phyloP scores from a whole-genome alignment of 2,329 filamentous ascomycete genomes.

The Dactylonectria macrodidyma region DNA sequence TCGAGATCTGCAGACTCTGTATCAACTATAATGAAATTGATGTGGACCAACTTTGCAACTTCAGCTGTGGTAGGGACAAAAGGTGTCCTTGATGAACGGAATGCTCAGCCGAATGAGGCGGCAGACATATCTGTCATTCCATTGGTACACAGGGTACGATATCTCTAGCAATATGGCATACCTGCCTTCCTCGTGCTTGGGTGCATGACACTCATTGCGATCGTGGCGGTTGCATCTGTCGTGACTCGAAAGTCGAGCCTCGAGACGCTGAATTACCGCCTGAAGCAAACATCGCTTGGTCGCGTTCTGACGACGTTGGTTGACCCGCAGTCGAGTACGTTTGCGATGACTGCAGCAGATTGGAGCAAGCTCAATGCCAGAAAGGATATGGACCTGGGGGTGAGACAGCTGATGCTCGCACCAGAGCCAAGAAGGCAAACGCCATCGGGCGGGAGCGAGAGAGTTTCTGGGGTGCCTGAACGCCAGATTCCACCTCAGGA shows the following conservation, averaged over 20 bases:
- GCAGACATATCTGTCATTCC: conserved; percentile 18
- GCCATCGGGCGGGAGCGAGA: too few relatives aligned
- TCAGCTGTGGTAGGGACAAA: conserved; percentile 38
- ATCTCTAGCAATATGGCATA: conserved; percentile 34
- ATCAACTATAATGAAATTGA: conserved; percentile 21
- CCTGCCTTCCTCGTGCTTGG: conserved; percentile 27
- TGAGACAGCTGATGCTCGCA: too few relatives aligned
- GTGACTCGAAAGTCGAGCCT: conserved; percentile 24
- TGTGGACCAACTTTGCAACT: conserved; percentile 33
- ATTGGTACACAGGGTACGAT: conserved; percentile 29
- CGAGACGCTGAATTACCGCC: conserved; percentile 9
- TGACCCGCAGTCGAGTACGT: conserved; percentile 19
- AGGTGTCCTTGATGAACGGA: conserved; percentile 32
- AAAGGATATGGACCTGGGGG: conserved; percentile 12
- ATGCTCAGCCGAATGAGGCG: conserved; percentile 22
- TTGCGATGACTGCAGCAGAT: conserved; percentile 15
- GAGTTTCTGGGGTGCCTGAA: too few relatives aligned
- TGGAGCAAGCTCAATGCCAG: conserved; percentile 25
- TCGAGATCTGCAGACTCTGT: conserved; percentile 12
- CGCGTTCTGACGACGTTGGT: conserved; percentile 28
- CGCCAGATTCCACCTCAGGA: too few relatives aligned
- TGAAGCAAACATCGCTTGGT: conserved; percentile 33
- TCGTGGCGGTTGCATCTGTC: conserved; percentile 10
- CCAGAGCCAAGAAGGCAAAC: too few relatives aligned
- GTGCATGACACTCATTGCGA: not conserved